Conservation (phyloP, 257 asterid species). For the Handroanthus guayacan region DNA sequence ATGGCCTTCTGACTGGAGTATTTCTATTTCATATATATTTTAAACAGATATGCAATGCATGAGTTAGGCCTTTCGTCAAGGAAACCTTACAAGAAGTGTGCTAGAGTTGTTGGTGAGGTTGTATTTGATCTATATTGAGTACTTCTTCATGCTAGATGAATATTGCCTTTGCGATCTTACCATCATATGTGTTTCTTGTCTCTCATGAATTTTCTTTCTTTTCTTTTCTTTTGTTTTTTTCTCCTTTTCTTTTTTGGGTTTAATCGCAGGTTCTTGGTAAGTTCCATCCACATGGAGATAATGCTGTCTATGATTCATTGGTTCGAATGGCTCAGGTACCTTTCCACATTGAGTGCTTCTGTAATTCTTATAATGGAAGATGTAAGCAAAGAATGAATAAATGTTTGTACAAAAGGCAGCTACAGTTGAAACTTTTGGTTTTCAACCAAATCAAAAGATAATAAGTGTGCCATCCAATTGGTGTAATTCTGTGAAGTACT, state of each 20-base stretch:
- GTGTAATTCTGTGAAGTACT: not conserved
- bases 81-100: slow-evolving; percentile 95
- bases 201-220: slow-evolving; percentile 29
- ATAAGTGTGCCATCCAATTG: slow-evolving; percentile 12
- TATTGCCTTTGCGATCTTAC: slow-evolving; percentile 9
- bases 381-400: slow-evolving; percentile 22
- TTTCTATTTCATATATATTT: not conserved
- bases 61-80: slow-evolving; percentile 92
- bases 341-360: slow-evolving; percentile 17
- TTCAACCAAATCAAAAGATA: slow-evolving; percentile 20
- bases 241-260: slow-evolving; percentile 26
- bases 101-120: slow-evolving; percentile 99
- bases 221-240: slow-evolving; percentile 31
- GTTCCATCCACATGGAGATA: slow-evolving; percentile 98
- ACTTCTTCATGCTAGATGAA: slow-evolving; percentile 1
- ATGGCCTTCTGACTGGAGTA: slow-evolving; percentile 30
- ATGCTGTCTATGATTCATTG: slow-evolving; percentile 94
- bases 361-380: slow-evolving; percentile 24
- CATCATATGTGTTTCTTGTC: not conserved
- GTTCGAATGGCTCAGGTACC: slow-evolving; percentile 99
- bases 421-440: not conserved
- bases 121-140: slow-evolving; percentile 38
- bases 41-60: slow-evolving; percentile 91
- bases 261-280: slow-evolving; percentile 87
- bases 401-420: slow-evolving; percentile 24